Evolutionary conservation across 352 stramenopile genomes (phyloP).

Genomic region (Hyaloperonospora brassicae): DNA sequence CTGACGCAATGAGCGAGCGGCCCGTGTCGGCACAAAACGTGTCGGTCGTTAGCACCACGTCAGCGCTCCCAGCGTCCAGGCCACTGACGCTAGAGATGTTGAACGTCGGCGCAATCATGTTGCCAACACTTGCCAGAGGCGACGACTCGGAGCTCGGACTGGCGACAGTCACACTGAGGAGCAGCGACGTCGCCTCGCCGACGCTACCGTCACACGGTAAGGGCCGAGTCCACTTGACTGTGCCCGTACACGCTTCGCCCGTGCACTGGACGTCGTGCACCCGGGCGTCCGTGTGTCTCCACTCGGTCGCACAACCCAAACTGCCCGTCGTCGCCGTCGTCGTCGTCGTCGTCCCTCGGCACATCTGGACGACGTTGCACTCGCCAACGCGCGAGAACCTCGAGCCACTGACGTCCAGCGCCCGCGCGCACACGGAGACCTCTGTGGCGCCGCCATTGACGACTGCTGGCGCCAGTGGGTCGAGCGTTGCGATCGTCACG

Average conservation of each 20-base stretch:
- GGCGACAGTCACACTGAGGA: slow-evolving; percentile 46
- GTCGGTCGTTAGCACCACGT: slow-evolving; percentile 34
- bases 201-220: slow-evolving; percentile 41
- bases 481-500: slow-evolving; percentile 42
- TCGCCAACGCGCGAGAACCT: slow-evolving; percentile 40
- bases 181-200: slow-evolving; percentile 28
- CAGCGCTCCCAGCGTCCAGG: slow-evolving; percentile 25
- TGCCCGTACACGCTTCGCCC: slow-evolving; percentile 41
- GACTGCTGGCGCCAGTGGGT: slow-evolving; percentile 26
- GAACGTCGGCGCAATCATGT: slow-evolving; percentile 32
- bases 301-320: slow-evolving; percentile 35
- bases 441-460: slow-evolving; percentile 18
- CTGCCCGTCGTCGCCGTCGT: too few relatives aligned
- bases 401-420: slow-evolving; percentile 37
- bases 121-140: slow-evolving; percentile 37
- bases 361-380: slow-evolving; percentile 59
- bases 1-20: slow-evolving; percentile 31
- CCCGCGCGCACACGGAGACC: slow-evolving; percentile 45
- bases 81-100: slow-evolving; percentile 34
- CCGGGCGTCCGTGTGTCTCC: slow-evolving; percentile 24
- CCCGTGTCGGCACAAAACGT: slow-evolving; percentile 31
- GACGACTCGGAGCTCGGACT: slow-evolving; percentile 30
- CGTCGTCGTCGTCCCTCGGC: slow-evolving; percentile 34
- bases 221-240: slow-evolving; percentile 31
- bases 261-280: slow-evolving; percentile 38